These are phyloP conservation scores for Kwoniella dejecticola DNA, from an alignment of 768 basidiomycete species.

Conservation along the genomic window DNA sequence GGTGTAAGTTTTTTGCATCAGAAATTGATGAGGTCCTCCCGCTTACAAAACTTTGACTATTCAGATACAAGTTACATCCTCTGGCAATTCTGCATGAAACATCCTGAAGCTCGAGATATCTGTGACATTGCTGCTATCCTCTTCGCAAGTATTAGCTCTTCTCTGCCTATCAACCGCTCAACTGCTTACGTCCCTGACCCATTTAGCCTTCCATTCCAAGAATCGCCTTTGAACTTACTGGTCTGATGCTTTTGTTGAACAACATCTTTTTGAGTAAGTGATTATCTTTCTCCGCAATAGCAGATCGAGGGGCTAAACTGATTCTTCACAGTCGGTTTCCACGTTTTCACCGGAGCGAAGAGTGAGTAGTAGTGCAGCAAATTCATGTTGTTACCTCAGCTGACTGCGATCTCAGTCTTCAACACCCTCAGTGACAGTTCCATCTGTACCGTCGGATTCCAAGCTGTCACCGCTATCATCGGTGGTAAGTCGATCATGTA, in stretches of 20 bases:
- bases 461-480: slow-evolving; percentile 46
- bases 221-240: slow-evolving; percentile 61
- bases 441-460: slow-evolving; percentile 46
- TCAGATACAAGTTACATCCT: slow-evolving; percentile 61
- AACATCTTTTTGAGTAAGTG: slow-evolving; percentile 59
- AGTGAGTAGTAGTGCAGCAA: slow-evolving; percentile 25
- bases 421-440: slow-evolving; percentile 46
- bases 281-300: neutral
- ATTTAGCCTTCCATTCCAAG: slow-evolving; percentile 59
- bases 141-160: slow-evolving; percentile 22
- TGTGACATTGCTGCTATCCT: slow-evolving; percentile 62
- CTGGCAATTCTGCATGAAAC: slow-evolving; percentile 61
- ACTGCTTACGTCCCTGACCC: no score
- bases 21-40: neutral
- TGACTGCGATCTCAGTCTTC: slow-evolving; percentile 34
- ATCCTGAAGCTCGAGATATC: slow-evolving; percentile 61
- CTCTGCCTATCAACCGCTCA: neutral
- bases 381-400: slow-evolving; percentile 5
- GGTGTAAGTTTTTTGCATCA: slow-evolving; percentile 31
- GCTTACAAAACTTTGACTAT: neutral
- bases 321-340: slow-evolving; percentile 34
- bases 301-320: no score
- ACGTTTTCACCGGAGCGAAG: slow-evolving; percentile 49
- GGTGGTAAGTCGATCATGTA: slow-evolving; percentile 33
- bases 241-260: slow-evolving; percentile 63